A percentile compares a stretch with the other conserved stretches of the same genome.
These are phyloP conservation scores for Leptoxyphium fumago DNA, from an alignment of 2,329 filamentous ascomycete genomes.

Conservation along the genomic window DNA sequence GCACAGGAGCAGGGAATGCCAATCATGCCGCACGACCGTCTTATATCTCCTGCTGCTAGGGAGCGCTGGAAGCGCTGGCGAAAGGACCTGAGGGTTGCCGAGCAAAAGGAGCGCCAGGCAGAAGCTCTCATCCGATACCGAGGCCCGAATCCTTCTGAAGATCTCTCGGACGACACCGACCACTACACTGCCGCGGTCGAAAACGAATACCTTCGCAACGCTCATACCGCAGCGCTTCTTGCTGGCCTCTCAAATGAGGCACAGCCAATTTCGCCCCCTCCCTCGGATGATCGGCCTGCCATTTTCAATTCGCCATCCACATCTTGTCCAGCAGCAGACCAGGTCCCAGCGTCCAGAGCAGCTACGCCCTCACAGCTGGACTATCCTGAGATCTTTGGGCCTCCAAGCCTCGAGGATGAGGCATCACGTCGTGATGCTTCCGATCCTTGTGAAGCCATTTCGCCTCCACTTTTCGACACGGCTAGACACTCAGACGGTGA, in stretches of 20 bases:
- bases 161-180: neutral
- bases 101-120: slow-evolving; percentile 29
- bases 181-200: neutral
- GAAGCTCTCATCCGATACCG: slow-evolving; percentile 7
- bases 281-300: slow-evolving; percentile 8
- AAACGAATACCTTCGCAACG: slow-evolving; percentile 19
- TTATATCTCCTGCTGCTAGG: slow-evolving; percentile 66
- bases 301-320: neutral
- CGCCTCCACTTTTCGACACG: neutral
- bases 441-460: neutral
- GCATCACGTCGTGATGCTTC: neutral
- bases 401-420: neutral
- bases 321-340: neutral
- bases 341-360: neutral
- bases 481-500: neutral
- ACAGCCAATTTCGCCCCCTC: slow-evolving; percentile 20
- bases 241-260: slow-evolving; percentile 19
- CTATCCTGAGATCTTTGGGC: neutral
- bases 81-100: slow-evolving; percentile 50
- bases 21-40: slow-evolving; percentile 55
- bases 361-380: neutral
- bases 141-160: slow-evolving; percentile 2
- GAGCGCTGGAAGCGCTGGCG: slow-evolving; percentile 71
- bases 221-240: slow-evolving; percentile 23
- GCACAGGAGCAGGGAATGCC: slow-evolving; percentile 64